These are phyloP conservation scores for Corchorus capsularis DNA, from an alignment of 345 rosid genomes.

Conservation along the genomic window DNA sequence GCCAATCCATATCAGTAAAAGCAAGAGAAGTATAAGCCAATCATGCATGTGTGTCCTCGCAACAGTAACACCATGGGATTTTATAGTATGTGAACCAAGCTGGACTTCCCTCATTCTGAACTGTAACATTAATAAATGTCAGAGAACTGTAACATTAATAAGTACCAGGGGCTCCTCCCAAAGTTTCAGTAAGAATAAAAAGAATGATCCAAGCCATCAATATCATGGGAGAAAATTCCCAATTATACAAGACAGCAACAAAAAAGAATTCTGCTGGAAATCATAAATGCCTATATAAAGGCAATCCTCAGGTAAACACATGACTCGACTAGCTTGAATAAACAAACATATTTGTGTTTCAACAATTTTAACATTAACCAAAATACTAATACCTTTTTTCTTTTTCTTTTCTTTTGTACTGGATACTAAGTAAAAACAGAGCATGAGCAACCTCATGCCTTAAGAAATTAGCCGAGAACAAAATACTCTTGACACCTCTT, in stretches of 20 bases:
- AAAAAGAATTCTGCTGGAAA: neutral
- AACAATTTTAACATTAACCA: neutral
- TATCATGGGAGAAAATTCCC: slow-evolving; percentile 7
- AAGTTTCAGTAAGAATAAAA: neutral
- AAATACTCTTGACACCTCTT: neutral
- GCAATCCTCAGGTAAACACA: neutral
- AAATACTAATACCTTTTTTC: neutral
- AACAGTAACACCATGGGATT: slow-evolving; percentile 62
- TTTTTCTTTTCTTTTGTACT: neutral
- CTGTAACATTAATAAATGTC: slow-evolving; percentile 25
- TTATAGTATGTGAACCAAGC: slow-evolving; percentile 54
- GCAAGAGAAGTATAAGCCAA: slow-evolving; percentile 74
- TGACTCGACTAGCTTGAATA: neutral
- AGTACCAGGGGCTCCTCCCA: slow-evolving; percentile 13
- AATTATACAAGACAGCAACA: neutral
- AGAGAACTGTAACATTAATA: neutral
- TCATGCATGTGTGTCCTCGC: slow-evolving; percentile 69
- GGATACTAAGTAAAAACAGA: neutral
- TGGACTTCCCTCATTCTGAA: slow-evolving; percentile 53
- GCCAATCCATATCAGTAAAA: slow-evolving; percentile 42
- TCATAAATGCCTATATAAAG: neutral
- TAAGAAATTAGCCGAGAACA: neutral
- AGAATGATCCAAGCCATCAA: neutral
- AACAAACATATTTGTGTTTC: neutral
- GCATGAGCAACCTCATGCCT: neutral